Percentiles rank a stretch among this genome's conserved stretches.
phyloP scores from a whole-genome alignment of 2,329 filamentous ascomycete species.

The Lachnellula willkommii region DNA sequence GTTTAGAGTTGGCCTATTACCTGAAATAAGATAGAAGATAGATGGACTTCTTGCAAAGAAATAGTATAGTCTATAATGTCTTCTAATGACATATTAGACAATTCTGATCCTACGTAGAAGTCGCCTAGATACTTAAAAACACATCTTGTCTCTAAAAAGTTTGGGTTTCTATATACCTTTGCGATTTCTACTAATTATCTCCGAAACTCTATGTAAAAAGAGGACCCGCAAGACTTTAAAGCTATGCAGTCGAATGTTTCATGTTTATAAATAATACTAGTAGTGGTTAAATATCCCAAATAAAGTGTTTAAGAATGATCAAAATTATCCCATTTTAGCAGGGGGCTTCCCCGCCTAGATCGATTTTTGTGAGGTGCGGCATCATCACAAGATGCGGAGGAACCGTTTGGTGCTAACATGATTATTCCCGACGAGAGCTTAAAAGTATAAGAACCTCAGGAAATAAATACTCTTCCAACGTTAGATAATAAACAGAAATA shows the following conservation, averaged over 20 bases:
- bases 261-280: not conserved
- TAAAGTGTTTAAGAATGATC: not conserved
- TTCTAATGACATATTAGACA: not conserved
- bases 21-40: not conserved
- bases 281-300: not conserved
- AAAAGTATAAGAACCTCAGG: no score
- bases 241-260: not conserved
- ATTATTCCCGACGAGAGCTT: no score
- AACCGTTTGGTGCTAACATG: no score
- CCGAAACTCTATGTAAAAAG: not conserved
- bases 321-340: not conserved
- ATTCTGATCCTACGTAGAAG: not conserved
- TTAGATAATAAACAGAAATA: no score
- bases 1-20: not conserved
- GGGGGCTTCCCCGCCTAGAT: not conserved
- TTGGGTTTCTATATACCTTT: not conserved
- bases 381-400: no score
- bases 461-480: no score
- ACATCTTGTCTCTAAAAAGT: not conserved
- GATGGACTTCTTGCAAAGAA: not conserved
- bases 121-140: not conserved
- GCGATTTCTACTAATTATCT: not conserved
- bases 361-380: not conserved
- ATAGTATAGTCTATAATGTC: conserved; percentile 2
- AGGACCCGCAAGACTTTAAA: not conserved